Evolutionary conservation across 2,329 filamentous ascomycete species (phyloP), one percentile per base, ranked within the genome.

Genomic region (Monilinia polystroma): DNA sequence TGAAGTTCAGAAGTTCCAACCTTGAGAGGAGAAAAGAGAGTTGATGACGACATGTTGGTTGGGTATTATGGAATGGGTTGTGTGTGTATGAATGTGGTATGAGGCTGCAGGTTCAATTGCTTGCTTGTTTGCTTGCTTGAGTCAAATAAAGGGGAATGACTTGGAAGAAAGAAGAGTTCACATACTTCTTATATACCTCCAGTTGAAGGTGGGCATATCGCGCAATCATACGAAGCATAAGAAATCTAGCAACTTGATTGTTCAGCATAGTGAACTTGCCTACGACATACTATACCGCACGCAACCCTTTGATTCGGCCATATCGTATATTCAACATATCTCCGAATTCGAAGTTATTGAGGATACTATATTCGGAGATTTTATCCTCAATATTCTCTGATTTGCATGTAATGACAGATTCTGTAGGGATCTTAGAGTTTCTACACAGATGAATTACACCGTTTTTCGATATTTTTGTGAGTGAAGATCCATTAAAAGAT

Each of bases 21-120:
- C 66, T 76, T 77, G 57, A 83, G 68, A 2, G 81, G 80, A 47
- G 76, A 73, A 73, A 83, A 83, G 23, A 83, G 80, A 29, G 69
- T 73, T 32, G 73, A 73, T 26, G 54, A 54, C 53, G 64, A 60
- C 64, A 66, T 66, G 47, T 60, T 32, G 51, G n/a, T 18, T 35
- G 32, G 11, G 29, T 62, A 38, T 49, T 60, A 12, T 60, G 18
- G 57, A 23, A 14, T 49, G 10, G 32, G 38, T 5, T 20, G 43
- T 49, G 14, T 29, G 11, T 49, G 10, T 51, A 26, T 20, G 14
- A 51, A 51, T 18, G 1, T 20, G 29, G 35, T 26, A 1, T 26
- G 45, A 38, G 23, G 2, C 38, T 60, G 12, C n/a, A 51, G 41
- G 45, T 38, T 38, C 14, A 38, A 49, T 51, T 49, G 45, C 20